Evolutionary conservation across 345 rosid genomes (phyloP).

Genomic region (Anastatica hierochuntica): DNA sequence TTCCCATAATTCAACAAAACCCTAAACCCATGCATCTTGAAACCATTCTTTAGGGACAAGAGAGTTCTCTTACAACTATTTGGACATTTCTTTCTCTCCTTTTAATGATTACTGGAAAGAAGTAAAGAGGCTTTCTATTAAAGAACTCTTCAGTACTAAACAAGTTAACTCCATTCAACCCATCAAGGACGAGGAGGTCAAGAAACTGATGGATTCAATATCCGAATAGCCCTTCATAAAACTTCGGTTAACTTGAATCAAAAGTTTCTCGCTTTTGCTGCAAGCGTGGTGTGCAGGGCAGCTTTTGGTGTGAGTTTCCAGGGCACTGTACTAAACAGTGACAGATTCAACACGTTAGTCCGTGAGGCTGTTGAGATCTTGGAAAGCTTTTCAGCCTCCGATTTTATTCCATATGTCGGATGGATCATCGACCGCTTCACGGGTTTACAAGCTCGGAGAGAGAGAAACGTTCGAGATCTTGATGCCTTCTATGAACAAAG

Average conservation of each 20-base stretch:
- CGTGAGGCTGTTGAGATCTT: conserved; percentile 23
- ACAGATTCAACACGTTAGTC: conserved; percentile 16
- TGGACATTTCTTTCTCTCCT: conserved; percentile 33
- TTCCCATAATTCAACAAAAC: too few species aligned
- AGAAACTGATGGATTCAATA: conserved; percentile 21
- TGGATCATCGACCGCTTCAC: conserved; percentile 30
- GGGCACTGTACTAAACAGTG: conserved; percentile 6
- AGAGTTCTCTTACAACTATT: conserved; percentile 28
- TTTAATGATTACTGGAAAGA: conserved; percentile 31
- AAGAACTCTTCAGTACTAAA: conserved; percentile 27
- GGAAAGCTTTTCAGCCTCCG: conserved; percentile 25
- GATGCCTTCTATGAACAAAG: conserved; percentile 32
- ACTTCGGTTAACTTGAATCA: conserved; percentile 16
- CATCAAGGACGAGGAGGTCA: conserved; percentile 29
- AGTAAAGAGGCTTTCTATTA: conserved; percentile 21
- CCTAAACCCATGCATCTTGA: not conserved
- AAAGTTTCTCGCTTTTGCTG: conserved; percentile 8
- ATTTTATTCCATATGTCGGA: too few species aligned
- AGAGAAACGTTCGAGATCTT: conserved; percentile 22
- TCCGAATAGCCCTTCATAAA: not conserved
- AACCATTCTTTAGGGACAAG: conserved; percentile 2
- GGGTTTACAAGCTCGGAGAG: conserved; percentile 20
- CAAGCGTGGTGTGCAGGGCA: conserved; percentile 19
- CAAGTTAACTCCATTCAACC: conserved; percentile 21
- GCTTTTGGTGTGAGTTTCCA: conserved; percentile 33